phyloP scores from a whole-genome alignment of 768 basidiomycete genomes.

The Pisolithus orientalis region DNA sequence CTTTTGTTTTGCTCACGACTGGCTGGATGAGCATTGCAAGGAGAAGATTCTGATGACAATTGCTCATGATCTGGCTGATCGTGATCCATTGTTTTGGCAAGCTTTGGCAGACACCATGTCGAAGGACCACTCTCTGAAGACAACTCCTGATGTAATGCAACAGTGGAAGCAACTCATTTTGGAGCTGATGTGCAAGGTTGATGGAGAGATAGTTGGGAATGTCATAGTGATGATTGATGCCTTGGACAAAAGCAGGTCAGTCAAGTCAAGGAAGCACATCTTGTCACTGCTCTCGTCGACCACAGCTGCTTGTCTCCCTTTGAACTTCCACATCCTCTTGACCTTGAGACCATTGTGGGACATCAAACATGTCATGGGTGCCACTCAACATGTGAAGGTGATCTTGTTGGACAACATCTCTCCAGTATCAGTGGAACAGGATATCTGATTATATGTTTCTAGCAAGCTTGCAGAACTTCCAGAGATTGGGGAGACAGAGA shows the following conservation, averaged over 20 bases:
- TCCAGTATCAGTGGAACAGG: background rate
- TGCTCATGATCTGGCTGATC: background rate
- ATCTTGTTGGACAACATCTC: background rate
- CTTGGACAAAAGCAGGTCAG: background rate
- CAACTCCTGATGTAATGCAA: background rate
- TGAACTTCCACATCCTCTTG: too few relatives aligned
- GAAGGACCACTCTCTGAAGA: background rate
- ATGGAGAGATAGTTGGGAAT: background rate
- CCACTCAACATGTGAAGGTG: too few relatives aligned
- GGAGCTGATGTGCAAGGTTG: background rate
- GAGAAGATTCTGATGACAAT: too few relatives aligned
- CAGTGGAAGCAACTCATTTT: background rate
- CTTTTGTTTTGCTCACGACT: too few relatives aligned
- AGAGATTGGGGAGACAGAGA: background rate
- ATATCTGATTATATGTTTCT: background rate
- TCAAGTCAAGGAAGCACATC: background rate
- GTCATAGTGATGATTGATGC: background rate
- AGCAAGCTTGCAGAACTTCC: background rate
- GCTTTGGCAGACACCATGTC: background rate
- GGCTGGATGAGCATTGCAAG: too few relatives aligned
- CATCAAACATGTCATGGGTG: background rate
- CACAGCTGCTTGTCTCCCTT: background rate
- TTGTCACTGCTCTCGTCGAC: background rate
- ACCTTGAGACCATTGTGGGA: background rate
- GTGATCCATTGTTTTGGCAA: background rate